Evolutionary conservation across 164 flowering plant genomes (phyloP).

Genomic region (Echeveria elegans): DNA sequence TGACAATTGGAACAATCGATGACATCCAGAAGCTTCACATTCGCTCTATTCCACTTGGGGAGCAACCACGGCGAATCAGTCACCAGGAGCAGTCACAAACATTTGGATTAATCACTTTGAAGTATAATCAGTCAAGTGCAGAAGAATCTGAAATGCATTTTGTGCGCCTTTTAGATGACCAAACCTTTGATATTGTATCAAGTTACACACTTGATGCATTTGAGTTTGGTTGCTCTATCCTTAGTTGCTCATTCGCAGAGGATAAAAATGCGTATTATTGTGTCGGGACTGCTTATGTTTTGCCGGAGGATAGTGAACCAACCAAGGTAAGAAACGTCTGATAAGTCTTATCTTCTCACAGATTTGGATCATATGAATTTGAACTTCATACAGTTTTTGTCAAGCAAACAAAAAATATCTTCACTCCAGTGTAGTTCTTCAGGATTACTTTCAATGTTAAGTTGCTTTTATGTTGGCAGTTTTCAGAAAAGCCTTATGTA

Average conservation of each 20-base stretch:
- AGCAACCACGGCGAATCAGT: constrained; percentile 87
- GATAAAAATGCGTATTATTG: constrained; percentile 83
- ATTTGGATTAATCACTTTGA: constrained; percentile 77
- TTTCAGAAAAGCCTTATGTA: too few species aligned
- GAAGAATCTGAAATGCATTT: constrained; percentile 86
- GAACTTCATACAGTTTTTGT: too few species aligned
- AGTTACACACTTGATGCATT: constrained; percentile 74
- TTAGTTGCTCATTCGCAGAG: constrained; percentile 93
- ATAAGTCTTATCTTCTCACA: too few species aligned
- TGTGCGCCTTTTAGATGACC: constrained; percentile 83
- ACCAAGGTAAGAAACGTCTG: constrained; percentile 82
- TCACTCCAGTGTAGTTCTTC: too few species aligned
- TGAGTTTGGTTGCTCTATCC: constrained; percentile 84
- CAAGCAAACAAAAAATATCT: too few species aligned
- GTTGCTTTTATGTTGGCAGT: too few species aligned
- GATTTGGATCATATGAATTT: too few species aligned
- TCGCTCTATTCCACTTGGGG: constrained; percentile 92
- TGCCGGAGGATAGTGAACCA: constrained; percentile 93
- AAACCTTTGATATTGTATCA: constrained; percentile 81
- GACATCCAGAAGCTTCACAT: constrained; percentile 98
- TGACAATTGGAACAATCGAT: constrained; percentile 93
- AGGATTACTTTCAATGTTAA: too few species aligned
- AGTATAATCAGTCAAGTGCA: constrained; percentile 53
- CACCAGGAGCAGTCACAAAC: constrained; percentile 93
- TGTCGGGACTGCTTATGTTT: constrained; percentile 91